A percentile compares a stretch with the other conserved stretches of the same genome.
phyloP scores from a whole-genome alignment of 2,329 filamentous ascomycete species.

The Colletotrichum musicola region DNA sequence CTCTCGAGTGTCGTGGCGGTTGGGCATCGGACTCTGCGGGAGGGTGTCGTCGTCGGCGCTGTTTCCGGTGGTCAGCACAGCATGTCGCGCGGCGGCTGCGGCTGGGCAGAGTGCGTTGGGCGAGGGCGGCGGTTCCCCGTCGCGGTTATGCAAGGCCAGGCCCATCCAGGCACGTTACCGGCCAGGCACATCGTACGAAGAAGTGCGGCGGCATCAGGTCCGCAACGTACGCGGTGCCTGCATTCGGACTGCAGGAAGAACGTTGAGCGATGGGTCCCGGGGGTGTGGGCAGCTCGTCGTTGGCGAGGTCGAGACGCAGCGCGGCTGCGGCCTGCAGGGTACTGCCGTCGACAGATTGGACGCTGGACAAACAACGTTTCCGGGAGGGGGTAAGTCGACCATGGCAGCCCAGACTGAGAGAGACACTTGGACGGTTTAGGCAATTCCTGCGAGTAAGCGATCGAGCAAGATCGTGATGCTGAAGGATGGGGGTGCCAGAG shows the following conservation, averaged over 20 bases:
- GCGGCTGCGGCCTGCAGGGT: conserved; percentile 28
- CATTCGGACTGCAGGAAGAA: conserved; percentile 22
- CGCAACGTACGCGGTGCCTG: conserved; percentile 24
- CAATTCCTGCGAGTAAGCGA: conserved; percentile 26
- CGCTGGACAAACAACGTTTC: conserved; percentile 17
- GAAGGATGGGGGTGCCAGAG: not conserved
- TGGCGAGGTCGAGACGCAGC: conserved; percentile 21
- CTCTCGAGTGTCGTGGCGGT: not conserved
- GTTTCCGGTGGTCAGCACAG: conserved; percentile 20
- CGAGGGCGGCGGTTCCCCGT: conserved; percentile 5
- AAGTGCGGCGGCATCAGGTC: not conserved
- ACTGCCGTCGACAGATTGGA: not conserved
- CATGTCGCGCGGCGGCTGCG: conserved; percentile 20
- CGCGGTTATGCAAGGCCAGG: conserved; percentile 23
- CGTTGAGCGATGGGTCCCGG: conserved; percentile 20
- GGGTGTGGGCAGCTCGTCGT: not conserved
- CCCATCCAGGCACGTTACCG: conserved; percentile 18
- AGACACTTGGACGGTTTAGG: conserved; percentile 16
- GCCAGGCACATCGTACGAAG: conserved; percentile 3
- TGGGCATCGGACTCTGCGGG: conserved; percentile 12
- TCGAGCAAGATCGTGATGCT: conserved; percentile 27
- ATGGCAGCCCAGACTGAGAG: conserved; percentile 5
- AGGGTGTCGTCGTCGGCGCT: not conserved
- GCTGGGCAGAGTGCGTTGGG: conserved; percentile 13
- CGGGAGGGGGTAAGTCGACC: conserved; percentile 8